phyloP scores from a whole-genome alignment of 2,329 filamentous ascomycete genomes.

The Claviceps sp. region DNA sequence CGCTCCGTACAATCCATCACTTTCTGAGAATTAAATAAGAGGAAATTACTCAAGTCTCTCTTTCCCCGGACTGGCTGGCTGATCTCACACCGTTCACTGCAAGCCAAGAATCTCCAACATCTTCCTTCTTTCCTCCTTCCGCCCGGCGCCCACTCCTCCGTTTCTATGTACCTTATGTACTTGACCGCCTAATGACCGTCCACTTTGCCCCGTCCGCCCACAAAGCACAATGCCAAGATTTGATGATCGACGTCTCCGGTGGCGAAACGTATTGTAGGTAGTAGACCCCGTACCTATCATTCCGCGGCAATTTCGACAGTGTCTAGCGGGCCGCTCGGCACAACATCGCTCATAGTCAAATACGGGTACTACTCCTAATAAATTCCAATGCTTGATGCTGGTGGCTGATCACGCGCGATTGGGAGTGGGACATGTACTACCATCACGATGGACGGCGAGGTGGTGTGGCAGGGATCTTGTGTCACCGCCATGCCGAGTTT shows the following conservation, averaged over 20 bases:
- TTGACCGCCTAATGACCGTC: too few species aligned
- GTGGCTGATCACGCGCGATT: slow-evolving; percentile 43
- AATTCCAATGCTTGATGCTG: slow-evolving; percentile 50
- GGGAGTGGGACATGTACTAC: slow-evolving; percentile 49
- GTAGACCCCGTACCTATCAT: slow-evolving; percentile 29
- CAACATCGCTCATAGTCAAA: slow-evolving; percentile 48
- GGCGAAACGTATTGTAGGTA: slow-evolving; percentile 34
- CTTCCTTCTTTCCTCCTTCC: background rate
- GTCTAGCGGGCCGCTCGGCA: slow-evolving; percentile 22
- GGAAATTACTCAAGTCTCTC: background rate
- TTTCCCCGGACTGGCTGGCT: background rate
- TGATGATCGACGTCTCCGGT: background rate
- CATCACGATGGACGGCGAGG: slow-evolving; percentile 1
- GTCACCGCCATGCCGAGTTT: slow-evolving; percentile 8
- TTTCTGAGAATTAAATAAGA: background rate
- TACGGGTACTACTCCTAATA: slow-evolving; percentile 37
- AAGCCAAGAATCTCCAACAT: slow-evolving; percentile 42
- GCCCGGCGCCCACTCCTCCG: background rate
- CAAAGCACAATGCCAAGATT: background rate
- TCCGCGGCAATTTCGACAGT: slow-evolving; percentile 55
- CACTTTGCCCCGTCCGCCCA: background rate
- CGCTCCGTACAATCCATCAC: background rate
- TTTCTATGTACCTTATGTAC: background rate
- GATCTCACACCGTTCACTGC: slow-evolving; percentile 23
- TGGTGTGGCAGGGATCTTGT: slow-evolving; percentile 12